Evolutionary conservation across 139 green algal genomes (phyloP), one percentile per base, ranked within the genome.

Genomic region (Medakamo hakoo): DNA sequence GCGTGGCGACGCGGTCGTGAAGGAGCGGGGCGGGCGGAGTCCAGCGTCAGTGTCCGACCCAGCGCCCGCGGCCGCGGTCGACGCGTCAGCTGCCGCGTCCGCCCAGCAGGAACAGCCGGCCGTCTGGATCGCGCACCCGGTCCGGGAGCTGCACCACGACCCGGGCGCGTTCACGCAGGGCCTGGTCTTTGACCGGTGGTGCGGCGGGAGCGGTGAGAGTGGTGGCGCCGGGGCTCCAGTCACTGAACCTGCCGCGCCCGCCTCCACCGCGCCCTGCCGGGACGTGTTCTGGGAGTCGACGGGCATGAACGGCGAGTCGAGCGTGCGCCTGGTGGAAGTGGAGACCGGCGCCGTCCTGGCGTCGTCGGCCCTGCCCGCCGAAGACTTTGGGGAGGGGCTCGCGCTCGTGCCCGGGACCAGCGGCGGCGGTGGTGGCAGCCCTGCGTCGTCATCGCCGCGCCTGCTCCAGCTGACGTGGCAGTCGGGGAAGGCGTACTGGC

Each of bases 231-330:
- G n/a, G n/a, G n/a, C n/a, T n/a, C n/a, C n/a, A n/a, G n/a, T n/a
- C n/a, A n/a, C n/a, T n/a, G n/a, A n/a, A n/a, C n/a, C n/a, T n/a
- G n/a, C n/a, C n/a, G n/a, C n/a, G n/a, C n/a, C 76, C 20, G 49
- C 57, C 22, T 32, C 23, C n/a, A 60, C 25, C 23, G 48, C 64
- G n/a, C 30, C 57, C 3, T 86, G 82, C 73, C 64, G 49, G 16
- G 81, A 88, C 23, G 69, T 84, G 23, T 78, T 88, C 28, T 88
- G 79, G 80, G 84, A 91, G 63, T 88, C 80, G 3, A 89, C 82
- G 75, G 82, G 83, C 27, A 68, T 86, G 27, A 79, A 89, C 62
- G 81, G 81, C 1, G 24, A 70, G n/a, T 88, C 81, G 3, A 75
- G 52, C 16, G 66, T 92, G 14, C 67, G 84, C 0, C 52, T 80